A percentile compares a stretch with the other conserved stretches of the same genome.
phyloP scores from a whole-genome alignment of 1,139 yeast species.

The Candida sanyaensis region DNA sequence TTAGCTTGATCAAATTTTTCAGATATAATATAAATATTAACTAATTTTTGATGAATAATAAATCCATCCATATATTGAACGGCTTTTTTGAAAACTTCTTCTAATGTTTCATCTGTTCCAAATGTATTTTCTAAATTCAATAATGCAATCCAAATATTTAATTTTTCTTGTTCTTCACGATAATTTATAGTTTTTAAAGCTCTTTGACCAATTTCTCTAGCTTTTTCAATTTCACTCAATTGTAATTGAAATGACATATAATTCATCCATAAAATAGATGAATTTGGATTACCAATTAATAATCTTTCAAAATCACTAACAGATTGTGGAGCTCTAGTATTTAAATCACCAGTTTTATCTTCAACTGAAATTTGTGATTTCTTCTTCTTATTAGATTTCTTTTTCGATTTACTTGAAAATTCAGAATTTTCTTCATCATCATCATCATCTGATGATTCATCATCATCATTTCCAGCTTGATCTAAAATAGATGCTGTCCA shows the following conservation, averaged over 20 bases:
- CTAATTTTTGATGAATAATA: slow-evolving; percentile 77
- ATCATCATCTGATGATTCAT: slow-evolving; percentile 53
- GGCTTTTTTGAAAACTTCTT: slow-evolving; percentile 77
- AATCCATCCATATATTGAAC: slow-evolving; percentile 90
- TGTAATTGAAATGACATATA: slow-evolving; percentile 98
- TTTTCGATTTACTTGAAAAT: slow-evolving; percentile 39
- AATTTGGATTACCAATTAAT: slow-evolving; percentile 87
- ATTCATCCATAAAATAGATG: slow-evolving; percentile 95
- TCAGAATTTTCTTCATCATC: slow-evolving; percentile 26
- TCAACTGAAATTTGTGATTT: slow-evolving; percentile 50
- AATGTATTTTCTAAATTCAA: slow-evolving; percentile 92
- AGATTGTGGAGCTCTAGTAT: slow-evolving; percentile 87
- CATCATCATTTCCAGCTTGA: slow-evolving; percentile 66
- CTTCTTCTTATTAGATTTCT: slow-evolving; percentile 33
- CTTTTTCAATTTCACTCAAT: slow-evolving; percentile 89
- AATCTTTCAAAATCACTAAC: slow-evolving; percentile 89
- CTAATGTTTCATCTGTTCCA: slow-evolving; percentile 82
- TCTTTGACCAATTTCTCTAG: slow-evolving; percentile 89
- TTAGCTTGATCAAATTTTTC: slow-evolving; percentile 74
- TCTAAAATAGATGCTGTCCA: slow-evolving; percentile 92
- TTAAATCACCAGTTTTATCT: slow-evolving; percentile 84
- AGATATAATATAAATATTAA: slow-evolving; percentile 71
- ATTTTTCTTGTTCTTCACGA: slow-evolving; percentile 90
- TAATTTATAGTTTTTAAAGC: slow-evolving; percentile 88
- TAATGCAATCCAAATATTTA: slow-evolving; percentile 95